These are phyloP conservation scores for Graphilbum fragrans DNA, from an alignment of 2,329 filamentous ascomycete genomes.

Conservation along the genomic window DNA sequence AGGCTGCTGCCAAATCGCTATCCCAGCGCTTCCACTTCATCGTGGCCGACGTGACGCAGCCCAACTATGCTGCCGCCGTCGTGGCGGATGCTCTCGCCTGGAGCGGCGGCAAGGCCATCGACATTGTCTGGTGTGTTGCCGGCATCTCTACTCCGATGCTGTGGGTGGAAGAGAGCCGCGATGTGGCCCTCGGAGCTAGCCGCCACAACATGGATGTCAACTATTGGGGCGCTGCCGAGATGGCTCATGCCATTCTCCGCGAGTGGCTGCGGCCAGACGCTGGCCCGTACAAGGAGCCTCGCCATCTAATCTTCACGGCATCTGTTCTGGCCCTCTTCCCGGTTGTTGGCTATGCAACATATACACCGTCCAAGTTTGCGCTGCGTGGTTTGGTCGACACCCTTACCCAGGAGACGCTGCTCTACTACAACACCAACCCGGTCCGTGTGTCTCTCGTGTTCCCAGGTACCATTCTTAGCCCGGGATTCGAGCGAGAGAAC, in stretches of 20 bases:
- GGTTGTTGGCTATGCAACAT: slow-evolving; percentile 71
- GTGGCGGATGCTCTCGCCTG: slow-evolving; percentile 62
- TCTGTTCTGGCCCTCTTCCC: slow-evolving; percentile 65
- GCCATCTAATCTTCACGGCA: slow-evolving; percentile 81
- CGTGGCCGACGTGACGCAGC: slow-evolving; percentile 64
- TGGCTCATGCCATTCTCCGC: slow-evolving; percentile 67
- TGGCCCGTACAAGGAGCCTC: slow-evolving; percentile 35
- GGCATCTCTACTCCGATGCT: slow-evolving; percentile 63
- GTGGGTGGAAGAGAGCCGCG: slow-evolving; percentile 60
- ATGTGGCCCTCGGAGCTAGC: slow-evolving; percentile 44
- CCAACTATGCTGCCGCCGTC: slow-evolving; percentile 57
- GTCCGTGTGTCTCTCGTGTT: slow-evolving; percentile 74
- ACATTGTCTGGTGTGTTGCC: slow-evolving; percentile 86
- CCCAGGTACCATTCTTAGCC: slow-evolving; percentile 70
- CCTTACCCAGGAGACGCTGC: slow-evolving; percentile 67
- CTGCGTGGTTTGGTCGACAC: slow-evolving; percentile 74
- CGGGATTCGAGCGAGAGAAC: slow-evolving; percentile 67
- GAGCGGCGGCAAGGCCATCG: slow-evolving; percentile 63
- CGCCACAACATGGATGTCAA: slow-evolving; percentile 83
- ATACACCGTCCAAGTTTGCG: slow-evolving; percentile 76
- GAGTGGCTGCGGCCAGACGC: slow-evolving; percentile 54
- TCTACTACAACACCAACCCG: slow-evolving; percentile 57
- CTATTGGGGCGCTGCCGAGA: slow-evolving; percentile 78
- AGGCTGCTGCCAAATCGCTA: slow-evolving; percentile 55
- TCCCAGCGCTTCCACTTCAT: slow-evolving; percentile 75